Base-by-base conservation (phyloP, 2,329 filamentous ascomycete species). In the Geosmithia putterillii region DNA sequence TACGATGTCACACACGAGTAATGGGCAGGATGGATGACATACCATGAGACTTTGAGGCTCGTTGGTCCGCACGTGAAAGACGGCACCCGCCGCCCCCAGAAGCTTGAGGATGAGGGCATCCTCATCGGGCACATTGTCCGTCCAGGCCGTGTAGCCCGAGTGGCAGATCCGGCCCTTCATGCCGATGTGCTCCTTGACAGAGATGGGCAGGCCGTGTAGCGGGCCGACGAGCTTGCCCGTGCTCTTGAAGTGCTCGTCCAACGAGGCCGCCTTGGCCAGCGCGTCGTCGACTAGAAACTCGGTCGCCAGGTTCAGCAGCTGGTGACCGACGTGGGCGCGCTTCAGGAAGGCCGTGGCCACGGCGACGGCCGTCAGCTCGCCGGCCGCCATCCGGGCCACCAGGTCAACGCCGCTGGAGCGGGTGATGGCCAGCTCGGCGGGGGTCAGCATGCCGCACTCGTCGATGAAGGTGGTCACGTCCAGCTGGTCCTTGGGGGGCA, bases 41-140 rank as follows among this genome's bases (percentile, higher is more conserved):
- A 12, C 69, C 56, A 67, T 67, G 40, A 78, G 60, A 0, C 66
- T 70, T 47, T 78, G 73, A 1, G 81, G 80, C 2, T 85, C 65
- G 50, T 83, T 84, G 1, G 81, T 85, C 59, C 85, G 85, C 49
- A 74, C 73, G 50, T 83, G 80, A 18, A 80, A 61, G 0, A 85
- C 69, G 1, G 80, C 81, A 2, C 81, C 81, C 0, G 76, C 64
- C 79, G 38, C 19, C 54, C 48, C 4, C 54, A 37, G 20, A 12
- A 8, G 34, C 17, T 46, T 25, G 21, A 32, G n/a, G 18, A 41
- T 25, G 14, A 23, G 19, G 10, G 17, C 39, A n/a, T 40, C 37
- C 21, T 17, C 15, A 7, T 28, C 35, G 37, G 17, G 6, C 20
- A 15, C 15, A 10, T 25, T 41, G 22, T 10, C 14, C 20, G 25